Percentiles rank a stretch among this genome's conserved stretches.
phyloP scores from a whole-genome alignment of 345 rosid species.

The Erysimum cheiranthoides region DNA sequence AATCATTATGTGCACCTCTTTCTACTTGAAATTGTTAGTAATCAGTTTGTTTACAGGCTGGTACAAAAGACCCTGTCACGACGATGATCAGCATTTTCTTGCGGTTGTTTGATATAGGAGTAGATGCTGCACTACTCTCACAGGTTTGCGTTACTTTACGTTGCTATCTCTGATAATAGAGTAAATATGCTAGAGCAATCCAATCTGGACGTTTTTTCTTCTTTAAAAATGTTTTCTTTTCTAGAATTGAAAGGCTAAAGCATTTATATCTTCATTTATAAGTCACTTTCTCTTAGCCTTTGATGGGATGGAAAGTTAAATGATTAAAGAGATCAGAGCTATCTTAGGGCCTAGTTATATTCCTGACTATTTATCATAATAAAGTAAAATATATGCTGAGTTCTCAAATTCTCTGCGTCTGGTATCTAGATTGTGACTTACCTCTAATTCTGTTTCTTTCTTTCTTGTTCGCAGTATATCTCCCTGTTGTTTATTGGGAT shows the following conservation, averaged over 20 bases:
- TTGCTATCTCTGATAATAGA: conserved; percentile 6
- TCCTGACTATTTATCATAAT: background rate
- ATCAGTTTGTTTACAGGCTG: conserved; percentile 70
- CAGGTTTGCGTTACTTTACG: conserved; percentile 61
- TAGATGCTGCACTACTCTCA: conserved; percentile 80
- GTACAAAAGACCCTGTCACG: conserved; percentile 95
- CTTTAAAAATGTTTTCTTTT: conserved; percentile 8
- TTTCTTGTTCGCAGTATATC: conserved; percentile 69
- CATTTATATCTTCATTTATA: conserved; percentile 7
- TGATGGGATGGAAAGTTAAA: conserved; percentile 21
- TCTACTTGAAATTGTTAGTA: conserved; percentile 8
- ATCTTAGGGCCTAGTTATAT: conserved; percentile 5
- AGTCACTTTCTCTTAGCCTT: conserved; percentile 4
- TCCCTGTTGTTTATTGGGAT: conserved; percentile 93
- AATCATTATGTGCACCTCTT: conserved; percentile 14
- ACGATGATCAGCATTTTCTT: conserved; percentile 86
- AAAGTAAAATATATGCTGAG: conserved; percentile 3
- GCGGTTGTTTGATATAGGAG: conserved; percentile 93
- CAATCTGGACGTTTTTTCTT: background rate
- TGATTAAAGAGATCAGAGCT: conserved; percentile 3
- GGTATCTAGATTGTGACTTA: conserved; percentile 7
- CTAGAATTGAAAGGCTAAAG: conserved; percentile 8
- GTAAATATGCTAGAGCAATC: background rate
- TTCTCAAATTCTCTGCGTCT: background rate
- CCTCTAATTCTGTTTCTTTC: conserved; percentile 25